Evolutionary conservation across 108 stramenopile species (phyloP), one percentile per base, ranked within the genome.

Genomic region (Nitzschia sp.): DNA sequence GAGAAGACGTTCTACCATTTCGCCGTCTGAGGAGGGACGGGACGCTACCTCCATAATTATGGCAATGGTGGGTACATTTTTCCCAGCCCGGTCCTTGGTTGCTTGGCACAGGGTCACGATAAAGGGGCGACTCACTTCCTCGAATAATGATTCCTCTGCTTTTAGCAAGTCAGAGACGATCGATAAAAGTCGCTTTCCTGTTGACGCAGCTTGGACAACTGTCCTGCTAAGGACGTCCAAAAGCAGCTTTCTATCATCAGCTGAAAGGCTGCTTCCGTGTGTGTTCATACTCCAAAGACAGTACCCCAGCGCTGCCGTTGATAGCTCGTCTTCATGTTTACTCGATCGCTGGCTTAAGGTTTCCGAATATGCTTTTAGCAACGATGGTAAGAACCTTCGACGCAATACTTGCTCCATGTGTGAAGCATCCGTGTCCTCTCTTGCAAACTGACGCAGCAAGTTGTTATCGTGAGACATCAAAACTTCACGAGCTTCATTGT

Each of bases 1-100:
- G 26, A 86, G 63, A 22, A 89, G 55, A 22, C 80, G 75, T 32
- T 70, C 34, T 31, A 73, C 67, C 23, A 70, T 68, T 27, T 75
- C 53, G 1, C 38, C 55, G 16, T 44, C 22, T 29, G 45, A 45
- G 21, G 52, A 46, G 11, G 58, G 23, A 29, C 53, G 58, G 2
- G 47, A 17, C 17, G 62, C 64, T 17, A 58, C 48, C 34, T 79
- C 79, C 68, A 71, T 56, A 0, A 71, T 19, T 4, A 80, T 60
- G 0, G 61, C 23, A 25, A 72, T 30, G 3, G 57, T 57, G 13
- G 66, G n/a, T 4, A 64, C 68, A 26, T 34, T 41, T 25, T 17
- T 34, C 32, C 60, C 59, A 35, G 66, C 44, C 35, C n/a, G 9
- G 53, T 57, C 64, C 56, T 73, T 65, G 23, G 31, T 16, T 22